These are phyloP conservation scores for Lactarius hatsudake DNA, from an alignment of 768 basidiomycete species.

Conservation along the genomic window DNA sequence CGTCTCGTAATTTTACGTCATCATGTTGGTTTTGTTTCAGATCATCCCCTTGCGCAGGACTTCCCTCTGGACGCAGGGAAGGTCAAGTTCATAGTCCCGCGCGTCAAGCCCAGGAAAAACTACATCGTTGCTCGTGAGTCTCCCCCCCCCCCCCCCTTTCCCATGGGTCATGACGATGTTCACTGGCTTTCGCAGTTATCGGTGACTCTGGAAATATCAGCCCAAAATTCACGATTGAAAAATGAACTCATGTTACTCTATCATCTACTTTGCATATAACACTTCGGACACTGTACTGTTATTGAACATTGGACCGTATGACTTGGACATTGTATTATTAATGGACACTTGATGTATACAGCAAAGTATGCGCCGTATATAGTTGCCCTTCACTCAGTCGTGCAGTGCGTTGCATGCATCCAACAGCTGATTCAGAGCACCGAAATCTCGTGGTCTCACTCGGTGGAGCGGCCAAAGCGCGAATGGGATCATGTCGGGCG, in stretches of 20 bases:
- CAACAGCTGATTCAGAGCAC: not conserved
- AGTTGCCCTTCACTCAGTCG: not conserved
- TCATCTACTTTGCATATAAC: not conserved
- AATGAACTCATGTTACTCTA: not conserved
- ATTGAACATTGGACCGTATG: constrained; percentile 5
- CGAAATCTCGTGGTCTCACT: not conserved
- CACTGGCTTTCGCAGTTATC: constrained; percentile 43
- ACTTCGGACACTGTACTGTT: constrained; percentile 4
- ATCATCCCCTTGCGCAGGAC: constrained; percentile 52
- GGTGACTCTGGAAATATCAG: constrained; percentile 68
- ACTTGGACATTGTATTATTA: constrained; percentile 7
- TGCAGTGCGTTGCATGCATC: not conserved
- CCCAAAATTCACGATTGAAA: constrained; percentile 53
- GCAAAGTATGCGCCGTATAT: not conserved
- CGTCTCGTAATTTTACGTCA: constrained; percentile 4
- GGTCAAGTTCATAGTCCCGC: constrained; percentile 52
- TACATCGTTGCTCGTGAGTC: constrained; percentile 63
- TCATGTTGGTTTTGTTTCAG: constrained; percentile 34
- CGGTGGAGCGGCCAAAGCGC: no score
- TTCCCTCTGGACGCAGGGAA: constrained; percentile 53
- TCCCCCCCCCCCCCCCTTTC: not conserved
- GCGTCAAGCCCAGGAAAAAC: constrained; percentile 41
- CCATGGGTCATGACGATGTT: constrained; percentile 4
- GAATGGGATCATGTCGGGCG: no score
- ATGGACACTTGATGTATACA: constrained; percentile 5